Evolutionary conservation across 352 stramenopile species (phyloP).

Genomic region (Pythium sp.): DNA sequence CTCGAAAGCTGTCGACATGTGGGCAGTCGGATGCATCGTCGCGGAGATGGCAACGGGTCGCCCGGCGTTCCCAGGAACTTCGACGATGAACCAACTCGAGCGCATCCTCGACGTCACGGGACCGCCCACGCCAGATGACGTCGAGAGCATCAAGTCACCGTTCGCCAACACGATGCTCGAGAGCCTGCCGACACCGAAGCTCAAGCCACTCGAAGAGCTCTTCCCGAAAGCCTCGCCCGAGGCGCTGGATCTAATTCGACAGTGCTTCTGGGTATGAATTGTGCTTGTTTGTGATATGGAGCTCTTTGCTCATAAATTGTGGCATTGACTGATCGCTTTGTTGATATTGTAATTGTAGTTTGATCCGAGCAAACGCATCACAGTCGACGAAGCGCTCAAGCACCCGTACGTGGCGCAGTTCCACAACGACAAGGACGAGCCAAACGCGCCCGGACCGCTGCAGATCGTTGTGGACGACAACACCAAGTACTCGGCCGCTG

Average conservation of each 20-base stretch:
- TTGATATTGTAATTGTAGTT: slow-evolving; percentile 53
- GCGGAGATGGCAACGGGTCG: slow-evolving; percentile 92
- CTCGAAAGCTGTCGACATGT: slow-evolving; percentile 93
- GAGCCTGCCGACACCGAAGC: slow-evolving; percentile 75
- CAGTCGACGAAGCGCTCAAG: slow-evolving; percentile 83
- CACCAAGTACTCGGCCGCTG: slow-evolving; percentile 91
- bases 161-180: slow-evolving; percentile 94
- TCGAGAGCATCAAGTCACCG: slow-evolving; percentile 90
- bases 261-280: slow-evolving; percentile 75
- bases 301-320: no score
- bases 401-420: slow-evolving; percentile 95
- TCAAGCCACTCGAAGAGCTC: slow-evolving; percentile 79
- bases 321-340: no score
- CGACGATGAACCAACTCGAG: slow-evolving; percentile 96
- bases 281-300: background rate
- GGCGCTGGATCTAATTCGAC: slow-evolving; percentile 87
- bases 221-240: slow-evolving; percentile 87
- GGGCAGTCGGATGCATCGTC: slow-evolving; percentile 92
- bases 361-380: slow-evolving; percentile 89
- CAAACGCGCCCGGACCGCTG: slow-evolving; percentile 54
- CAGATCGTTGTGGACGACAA: slow-evolving; percentile 93
- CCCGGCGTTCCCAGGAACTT: slow-evolving; percentile 93
- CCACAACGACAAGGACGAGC: slow-evolving; percentile 94
- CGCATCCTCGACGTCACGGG: slow-evolving; percentile 95
- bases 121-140: slow-evolving; percentile 83